These are phyloP conservation scores for Pestalotiopsis sp. DNA, from an alignment of 2,329 filamentous ascomycete genomes.

Conservation along the genomic window DNA sequence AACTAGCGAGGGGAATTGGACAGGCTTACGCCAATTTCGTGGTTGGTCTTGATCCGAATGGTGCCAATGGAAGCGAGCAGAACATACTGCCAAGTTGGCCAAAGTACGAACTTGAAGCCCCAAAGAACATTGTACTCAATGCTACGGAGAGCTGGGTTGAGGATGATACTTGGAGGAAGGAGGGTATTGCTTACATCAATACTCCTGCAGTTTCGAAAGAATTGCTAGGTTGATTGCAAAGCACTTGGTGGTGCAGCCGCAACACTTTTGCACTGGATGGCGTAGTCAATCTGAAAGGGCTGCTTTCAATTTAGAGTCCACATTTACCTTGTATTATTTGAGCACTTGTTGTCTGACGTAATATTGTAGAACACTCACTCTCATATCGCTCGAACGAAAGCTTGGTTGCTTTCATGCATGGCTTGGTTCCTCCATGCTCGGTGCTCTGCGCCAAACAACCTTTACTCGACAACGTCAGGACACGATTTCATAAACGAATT, in stretches of 20 bases:
- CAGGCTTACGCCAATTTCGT: conserved; percentile 45
- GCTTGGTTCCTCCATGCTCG: too few species aligned
- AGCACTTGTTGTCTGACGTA: neutral
- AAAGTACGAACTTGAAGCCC: conserved; percentile 27
- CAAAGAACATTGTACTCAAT: conserved; percentile 47
- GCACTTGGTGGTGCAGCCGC: too few species aligned
- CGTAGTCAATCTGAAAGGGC: neutral
- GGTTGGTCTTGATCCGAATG: conserved; percentile 41
- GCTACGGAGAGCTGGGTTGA: conserved; percentile 43
- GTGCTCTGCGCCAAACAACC: too few species aligned
- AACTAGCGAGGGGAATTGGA: conserved; percentile 36
- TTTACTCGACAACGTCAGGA: too few species aligned
- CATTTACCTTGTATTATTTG: neutral
- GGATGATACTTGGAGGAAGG: conserved; percentile 45
- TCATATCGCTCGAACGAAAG: too few species aligned
- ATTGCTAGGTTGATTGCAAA: conserved; percentile 24
- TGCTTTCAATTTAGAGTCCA: too few species aligned
- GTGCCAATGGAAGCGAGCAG: conserved; percentile 3
- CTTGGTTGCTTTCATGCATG: too few species aligned
- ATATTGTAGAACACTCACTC: too few species aligned
- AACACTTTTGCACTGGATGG: too few species aligned
- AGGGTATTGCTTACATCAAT: conserved; percentile 46
- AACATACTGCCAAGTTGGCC: conserved; percentile 22
- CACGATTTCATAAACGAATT: neutral
- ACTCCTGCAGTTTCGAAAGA: conserved; percentile 36